Evolutionary conservation across 805 yeast species (phyloP).

Genomic region (Kodamaea fukazawae): DNA sequence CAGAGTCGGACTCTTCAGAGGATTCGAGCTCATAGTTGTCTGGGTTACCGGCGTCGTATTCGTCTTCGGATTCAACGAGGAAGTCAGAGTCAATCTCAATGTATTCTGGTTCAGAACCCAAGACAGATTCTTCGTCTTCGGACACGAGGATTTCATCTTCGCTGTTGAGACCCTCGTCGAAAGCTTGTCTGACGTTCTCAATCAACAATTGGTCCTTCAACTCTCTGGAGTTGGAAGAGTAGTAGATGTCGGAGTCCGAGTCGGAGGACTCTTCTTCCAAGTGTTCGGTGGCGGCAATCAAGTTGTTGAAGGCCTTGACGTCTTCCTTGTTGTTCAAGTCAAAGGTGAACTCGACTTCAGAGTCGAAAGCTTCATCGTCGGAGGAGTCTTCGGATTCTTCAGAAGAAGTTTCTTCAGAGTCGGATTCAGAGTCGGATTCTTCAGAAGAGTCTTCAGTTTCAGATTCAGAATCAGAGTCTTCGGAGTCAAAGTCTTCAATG

Average conservation of each 20-base stretch:
- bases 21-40: slow-evolving; percentile 21
- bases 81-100: slow-evolving; percentile 33
- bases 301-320: slow-evolving; percentile 29
- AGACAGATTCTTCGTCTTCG: slow-evolving; percentile 19
- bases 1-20: slow-evolving; percentile 25
- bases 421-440: slow-evolving; percentile 8
- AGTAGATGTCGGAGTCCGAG: slow-evolving; percentile 19
- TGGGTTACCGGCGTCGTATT: slow-evolving; percentile 22
- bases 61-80: slow-evolving; percentile 19
- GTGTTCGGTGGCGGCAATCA: slow-evolving; percentile 8
- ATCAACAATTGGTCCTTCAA: slow-evolving; percentile 33
- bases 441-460: slow-evolving; percentile 9
- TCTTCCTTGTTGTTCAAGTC: slow-evolving; percentile 41
- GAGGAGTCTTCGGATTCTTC: slow-evolving; percentile 8
- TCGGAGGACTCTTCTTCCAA: slow-evolving; percentile 10
- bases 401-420: slow-evolving; percentile 7
- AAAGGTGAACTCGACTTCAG: slow-evolving; percentile 10
- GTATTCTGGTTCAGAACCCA: slow-evolving; percentile 21
- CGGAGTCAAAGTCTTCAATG: slow-evolving; percentile 9
- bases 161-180: slow-evolving; percentile 33
- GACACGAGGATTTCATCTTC: slow-evolving; percentile 22
- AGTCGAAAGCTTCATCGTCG: slow-evolving; percentile 15
- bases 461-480: not conserved
- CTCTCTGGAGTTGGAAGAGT: slow-evolving; percentile 26
- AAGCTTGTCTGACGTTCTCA: slow-evolving; percentile 36